Conservation (phyloP, 495 filamentous ascomycete genomes). For the Penicillium macrosclerotiorum region DNA sequence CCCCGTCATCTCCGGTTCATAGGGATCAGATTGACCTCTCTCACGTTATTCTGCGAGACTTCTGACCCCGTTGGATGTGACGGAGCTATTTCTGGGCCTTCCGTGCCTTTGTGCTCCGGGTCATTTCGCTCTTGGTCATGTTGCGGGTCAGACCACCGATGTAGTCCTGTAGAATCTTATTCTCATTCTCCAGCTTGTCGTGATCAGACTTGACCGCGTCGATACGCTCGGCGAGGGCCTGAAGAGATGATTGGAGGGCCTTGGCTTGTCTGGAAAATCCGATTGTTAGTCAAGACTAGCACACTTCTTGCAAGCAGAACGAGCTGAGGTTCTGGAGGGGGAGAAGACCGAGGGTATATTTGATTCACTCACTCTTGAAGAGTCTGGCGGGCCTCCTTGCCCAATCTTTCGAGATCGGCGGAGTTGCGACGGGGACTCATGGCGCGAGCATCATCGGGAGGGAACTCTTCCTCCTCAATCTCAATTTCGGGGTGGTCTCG, state of each 20-base stretch:
- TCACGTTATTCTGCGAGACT: conserved; percentile 7
- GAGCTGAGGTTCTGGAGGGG: no score
- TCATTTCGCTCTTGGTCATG: conserved; percentile 51
- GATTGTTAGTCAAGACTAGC: no score
- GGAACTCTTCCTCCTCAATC: conserved; percentile 64
- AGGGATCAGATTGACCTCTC: conserved; percentile 4
- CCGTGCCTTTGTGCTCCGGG: conserved; percentile 42
- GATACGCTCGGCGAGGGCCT: conserved; percentile 86
- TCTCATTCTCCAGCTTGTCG: conserved; percentile 90
- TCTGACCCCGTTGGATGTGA: neutral
- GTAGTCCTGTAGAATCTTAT: conserved; percentile 91
- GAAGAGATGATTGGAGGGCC: conserved; percentile 79
- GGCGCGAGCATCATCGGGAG: conserved; percentile 81
- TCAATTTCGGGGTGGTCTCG: conserved; percentile 68
- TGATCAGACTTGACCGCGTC: conserved; percentile 93
- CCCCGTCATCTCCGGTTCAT: conserved; percentile 2
- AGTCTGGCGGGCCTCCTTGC: conserved; percentile 70
- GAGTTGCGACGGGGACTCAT: conserved; percentile 94
- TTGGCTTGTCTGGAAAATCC: conserved; percentile 90
- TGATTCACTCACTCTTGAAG: conserved; percentile 63
- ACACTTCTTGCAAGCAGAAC: no score
- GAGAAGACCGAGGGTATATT: no score
- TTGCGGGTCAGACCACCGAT: conserved; percentile 54
- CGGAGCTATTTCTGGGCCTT: conserved; percentile 43
- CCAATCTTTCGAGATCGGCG: conserved; percentile 81